Conservation (phyloP, 441 rosid species). For the Populus hybrid region DNA sequence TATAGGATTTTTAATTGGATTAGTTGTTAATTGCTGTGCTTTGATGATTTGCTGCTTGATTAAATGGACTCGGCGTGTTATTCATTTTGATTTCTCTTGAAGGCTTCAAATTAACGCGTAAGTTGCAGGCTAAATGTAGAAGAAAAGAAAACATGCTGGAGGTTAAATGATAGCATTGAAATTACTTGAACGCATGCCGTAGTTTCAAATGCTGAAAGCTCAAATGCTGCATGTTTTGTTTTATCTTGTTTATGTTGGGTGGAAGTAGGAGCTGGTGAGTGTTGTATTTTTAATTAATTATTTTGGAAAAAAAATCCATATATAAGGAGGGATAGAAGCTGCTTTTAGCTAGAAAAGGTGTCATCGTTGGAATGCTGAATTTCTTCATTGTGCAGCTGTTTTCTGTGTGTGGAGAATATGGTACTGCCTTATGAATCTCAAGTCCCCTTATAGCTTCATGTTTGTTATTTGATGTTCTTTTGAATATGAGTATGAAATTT, state of each 20-base stretch:
- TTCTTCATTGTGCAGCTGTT: background rate
- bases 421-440: background rate
- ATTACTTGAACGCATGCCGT: background rate
- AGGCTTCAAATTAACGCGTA: background rate
- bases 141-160: background rate
- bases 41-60: conserved; percentile 8
- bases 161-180: background rate
- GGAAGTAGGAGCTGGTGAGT: background rate
- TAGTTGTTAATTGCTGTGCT: background rate
- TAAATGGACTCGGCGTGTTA: background rate
- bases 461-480: background rate
- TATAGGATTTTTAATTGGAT: background rate
- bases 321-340: background rate
- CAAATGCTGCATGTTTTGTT: background rate
- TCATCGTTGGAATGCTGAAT: background rate
- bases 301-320: background rate
- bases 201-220: background rate
- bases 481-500: background rate
- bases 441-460: background rate
- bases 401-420: background rate
- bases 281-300: background rate
- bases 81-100: background rate
- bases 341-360: background rate
- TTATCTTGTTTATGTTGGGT: background rate
- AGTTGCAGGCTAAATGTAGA: background rate